Evolutionary conservation across 495 filamentous ascomycete species (phyloP), one percentile per base, ranked within the genome.

Genomic region (Neurospora tetraspora): DNA sequence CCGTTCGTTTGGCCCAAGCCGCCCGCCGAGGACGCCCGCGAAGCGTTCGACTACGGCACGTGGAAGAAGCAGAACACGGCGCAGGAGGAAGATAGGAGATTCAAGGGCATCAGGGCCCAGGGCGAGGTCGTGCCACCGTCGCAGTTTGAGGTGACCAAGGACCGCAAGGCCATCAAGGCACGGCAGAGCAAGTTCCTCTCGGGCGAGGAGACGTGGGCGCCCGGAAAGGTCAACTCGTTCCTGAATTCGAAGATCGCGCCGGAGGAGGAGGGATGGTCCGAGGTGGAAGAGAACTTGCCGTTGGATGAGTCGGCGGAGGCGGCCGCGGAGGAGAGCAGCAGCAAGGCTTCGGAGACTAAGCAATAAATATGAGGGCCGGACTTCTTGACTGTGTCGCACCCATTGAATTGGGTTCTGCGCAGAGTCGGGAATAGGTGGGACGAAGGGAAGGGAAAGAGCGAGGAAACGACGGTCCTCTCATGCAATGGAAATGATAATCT

Each of bases 1-100:
- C 92, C 93, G 43, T 97, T 98, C 86, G 88, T 90, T 72, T 97
- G 92, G 89, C 94, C 94, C 8, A 85, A 88, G 73, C 82, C 81
- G 76, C 90, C 90, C 23, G 73, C n/a, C 38, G 68, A 74, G 65
- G 81, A 85, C 75, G 86, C 91, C 75, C 82, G 85, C 70, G 76
- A 80, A 71, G 59, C 20, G n/a, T 81, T 78, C 71, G 73, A 78
- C 70, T 73, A 79, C 76, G 74, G 72, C 37, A 74, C 80, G 71
- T 82, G 72, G 75, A 76, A 74, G 68, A 70, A 68, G 39, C 37
- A 75, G 42, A 23, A 65, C 18, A 36, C 61, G 39, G 69, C 75
- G 73, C 73, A 88, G 84, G 84, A 88, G 73, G 80, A 86, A 70
- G 80, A 83, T 4, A 70, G 76, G 70, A 80, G 80, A 72, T 37